A percentile compares a stretch with the other conserved stretches of the same genome.
Conservation (phyloP, 805 yeast species). For the Teunomyces funiuensis region DNA sequence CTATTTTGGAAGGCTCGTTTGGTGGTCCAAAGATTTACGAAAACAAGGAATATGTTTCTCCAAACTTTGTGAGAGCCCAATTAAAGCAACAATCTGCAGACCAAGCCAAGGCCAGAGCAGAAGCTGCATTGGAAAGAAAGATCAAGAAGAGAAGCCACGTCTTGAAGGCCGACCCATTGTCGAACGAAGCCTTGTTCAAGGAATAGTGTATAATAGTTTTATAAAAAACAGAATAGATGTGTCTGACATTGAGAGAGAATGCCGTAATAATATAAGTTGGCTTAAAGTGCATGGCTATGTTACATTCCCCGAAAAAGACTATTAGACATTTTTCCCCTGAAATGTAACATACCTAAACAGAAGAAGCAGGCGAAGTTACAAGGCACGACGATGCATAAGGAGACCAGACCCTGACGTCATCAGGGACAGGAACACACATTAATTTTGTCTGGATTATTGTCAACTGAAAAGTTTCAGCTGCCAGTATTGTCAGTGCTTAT, state of each 20-base stretch:
- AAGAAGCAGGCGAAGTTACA: no score
- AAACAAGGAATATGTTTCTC: slow-evolving; percentile 94
- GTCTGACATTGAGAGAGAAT: no score
- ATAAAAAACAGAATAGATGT: slow-evolving; percentile 8
- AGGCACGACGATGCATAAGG: background rate
- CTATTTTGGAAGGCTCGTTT: slow-evolving; percentile 92
- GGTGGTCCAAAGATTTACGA: slow-evolving; percentile 98
- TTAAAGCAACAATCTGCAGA: slow-evolving; percentile 74
- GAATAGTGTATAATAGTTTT: slow-evolving; percentile 20
- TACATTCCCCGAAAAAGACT: no score
- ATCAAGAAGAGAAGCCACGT: slow-evolving; percentile 73
- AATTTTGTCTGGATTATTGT: background rate
- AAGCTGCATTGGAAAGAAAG: slow-evolving; percentile 75
- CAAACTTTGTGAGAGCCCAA: slow-evolving; percentile 93
- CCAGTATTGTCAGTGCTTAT: no score
- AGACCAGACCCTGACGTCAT: background rate
- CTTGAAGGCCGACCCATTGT: slow-evolving; percentile 76
- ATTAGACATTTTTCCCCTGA: background rate
- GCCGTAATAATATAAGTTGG: no score
- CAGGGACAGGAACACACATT: background rate
- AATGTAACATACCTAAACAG: no score
- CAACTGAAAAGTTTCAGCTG: no score
- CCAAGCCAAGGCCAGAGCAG: slow-evolving; percentile 74
- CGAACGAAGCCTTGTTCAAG: slow-evolving; percentile 73
- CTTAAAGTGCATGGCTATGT: no score